Evolutionary conservation across 768 basidiomycete species (phyloP).

Genomic region (Royoungia palumana): DNA sequence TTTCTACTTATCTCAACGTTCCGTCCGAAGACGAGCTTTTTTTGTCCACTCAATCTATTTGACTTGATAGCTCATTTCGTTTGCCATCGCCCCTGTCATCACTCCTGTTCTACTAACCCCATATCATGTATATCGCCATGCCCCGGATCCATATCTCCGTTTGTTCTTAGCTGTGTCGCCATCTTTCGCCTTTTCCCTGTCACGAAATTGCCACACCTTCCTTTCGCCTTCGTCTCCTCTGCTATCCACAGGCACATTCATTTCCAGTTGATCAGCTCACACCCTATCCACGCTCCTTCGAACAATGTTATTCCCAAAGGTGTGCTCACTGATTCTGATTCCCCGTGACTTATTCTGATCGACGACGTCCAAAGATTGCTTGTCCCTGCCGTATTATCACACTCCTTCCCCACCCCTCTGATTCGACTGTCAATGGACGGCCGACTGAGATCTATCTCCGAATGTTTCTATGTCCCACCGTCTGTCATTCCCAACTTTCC

Average conservation of each 20-base stretch:
- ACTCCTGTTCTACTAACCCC: neutral
- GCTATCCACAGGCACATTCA: neutral
- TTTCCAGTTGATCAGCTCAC: conserved; percentile 2
- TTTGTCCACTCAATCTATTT: neutral
- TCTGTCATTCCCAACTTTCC: neutral
- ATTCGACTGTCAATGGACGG: neutral
- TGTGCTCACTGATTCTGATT: neutral
- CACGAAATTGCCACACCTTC: conserved; percentile 1
- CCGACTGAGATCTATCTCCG: neutral
- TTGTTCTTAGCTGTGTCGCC: conserved; percentile 2
- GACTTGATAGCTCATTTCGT: neutral
- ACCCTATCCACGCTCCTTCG: conserved; percentile 8
- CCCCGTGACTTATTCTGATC: neutral
- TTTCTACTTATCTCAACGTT: neutral
- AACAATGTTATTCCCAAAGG: conserved; percentile 13
- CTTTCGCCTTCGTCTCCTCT: neutral
- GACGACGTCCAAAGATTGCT: conserved; percentile 1
- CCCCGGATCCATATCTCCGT: conserved; percentile 4
- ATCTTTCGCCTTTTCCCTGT: neutral
- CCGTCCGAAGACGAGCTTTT: neutral
- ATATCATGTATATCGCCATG: neutral
- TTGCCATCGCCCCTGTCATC: neutral
- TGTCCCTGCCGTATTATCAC: neutral
- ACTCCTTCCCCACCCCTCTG: conserved; percentile 6
- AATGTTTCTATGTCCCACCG: neutral